Evolutionary conservation across 306 rosid genomes (phyloP), one percentile per base, ranked within the genome.

Genomic region (Notholithocarpus densiflorus): DNA sequence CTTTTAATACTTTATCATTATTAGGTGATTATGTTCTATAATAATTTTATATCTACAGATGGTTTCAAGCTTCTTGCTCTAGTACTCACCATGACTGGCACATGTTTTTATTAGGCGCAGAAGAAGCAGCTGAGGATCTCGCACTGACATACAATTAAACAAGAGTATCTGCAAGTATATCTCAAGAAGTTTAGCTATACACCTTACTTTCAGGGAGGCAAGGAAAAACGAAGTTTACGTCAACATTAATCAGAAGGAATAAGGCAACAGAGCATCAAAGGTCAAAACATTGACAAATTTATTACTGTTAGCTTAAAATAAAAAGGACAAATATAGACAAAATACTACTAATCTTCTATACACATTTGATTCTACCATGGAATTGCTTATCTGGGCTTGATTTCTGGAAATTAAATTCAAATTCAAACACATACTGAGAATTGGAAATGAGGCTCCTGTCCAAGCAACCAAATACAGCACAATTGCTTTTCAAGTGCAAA

Each of bases 71-170:
- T 40, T 32, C 66, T 66, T 65, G 65, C 37, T 82, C 4, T 40
- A 79, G 59, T 19, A 74, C 94, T 75, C 84, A 89, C 98, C 98
- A 79, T 92, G 88, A 81, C 87, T 88, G 17, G 95, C 97, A 80
- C 98, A 95, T 20, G 94, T 77, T 85, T 90, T 86, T 90, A 95
- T 82, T 87, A 95, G 88, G 75, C 51, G 83, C 31, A 96, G 98
- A 81, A 95, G 97, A 76, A 95, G 98, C 76, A 92, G 72, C 75
- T 89, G 89, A 56, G 98, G 98, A 85, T 92, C 94, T 77, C 98
- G 87, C 73, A 90, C 94, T 7, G 98, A 78, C 98, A 95, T 86
- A 75, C 98, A 95, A 86, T 95, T 95, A 88, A 95, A 95, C 83
- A 95, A 87, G 79, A 95, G 86, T 80, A 95, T 90, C 98, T 95